Conservation (phyloP, 2,329 filamentous ascomycete species). For the Aspergillus neoniger region DNA sequence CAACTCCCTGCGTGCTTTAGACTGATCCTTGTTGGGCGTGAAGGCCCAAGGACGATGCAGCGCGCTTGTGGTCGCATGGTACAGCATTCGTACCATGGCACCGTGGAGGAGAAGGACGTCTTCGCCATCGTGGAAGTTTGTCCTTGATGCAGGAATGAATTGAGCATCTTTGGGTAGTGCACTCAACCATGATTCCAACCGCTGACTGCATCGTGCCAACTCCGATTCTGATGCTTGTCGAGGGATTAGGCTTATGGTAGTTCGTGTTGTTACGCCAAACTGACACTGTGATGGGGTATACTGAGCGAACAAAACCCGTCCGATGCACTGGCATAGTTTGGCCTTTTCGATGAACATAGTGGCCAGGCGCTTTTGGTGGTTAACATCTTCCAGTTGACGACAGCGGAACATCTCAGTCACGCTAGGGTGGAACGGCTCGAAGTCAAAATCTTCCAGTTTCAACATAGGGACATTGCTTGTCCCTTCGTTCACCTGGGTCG, state of each 20-base stretch:
- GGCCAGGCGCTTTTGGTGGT: conserved; percentile 73
- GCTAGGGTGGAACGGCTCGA: conserved; percentile 64
- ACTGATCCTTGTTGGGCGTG: conserved; percentile 54
- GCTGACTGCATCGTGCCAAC: conserved; percentile 72
- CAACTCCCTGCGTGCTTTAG: conserved; percentile 52
- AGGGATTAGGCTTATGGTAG: conserved; percentile 78
- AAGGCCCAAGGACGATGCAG: conserved; percentile 84
- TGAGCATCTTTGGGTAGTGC: conserved; percentile 69
- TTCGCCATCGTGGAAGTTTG: conserved; percentile 55
- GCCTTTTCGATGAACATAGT: conserved; percentile 86
- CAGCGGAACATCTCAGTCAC: conserved; percentile 65
- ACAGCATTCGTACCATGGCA: conserved; percentile 86
- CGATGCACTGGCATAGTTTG: conserved; percentile 81
- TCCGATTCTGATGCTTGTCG: conserved; percentile 78
- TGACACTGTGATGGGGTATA: conserved; percentile 83
- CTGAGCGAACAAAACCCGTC: conserved; percentile 79
- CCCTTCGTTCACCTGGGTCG: conserved; percentile 83
- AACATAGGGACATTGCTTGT: conserved; percentile 92
- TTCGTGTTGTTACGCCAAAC: conserved; percentile 66
- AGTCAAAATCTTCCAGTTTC: conserved; percentile 75
- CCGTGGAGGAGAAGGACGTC: conserved; percentile 64
- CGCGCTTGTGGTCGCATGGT: conserved; percentile 85
- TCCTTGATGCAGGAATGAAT: conserved; percentile 64
- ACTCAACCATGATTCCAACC: conserved; percentile 72
- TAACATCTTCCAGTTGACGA: conserved; percentile 68